Evolutionary conservation across 768 basidiomycete species (phyloP).

Genomic region (Lyophyllum decastes): DNA sequence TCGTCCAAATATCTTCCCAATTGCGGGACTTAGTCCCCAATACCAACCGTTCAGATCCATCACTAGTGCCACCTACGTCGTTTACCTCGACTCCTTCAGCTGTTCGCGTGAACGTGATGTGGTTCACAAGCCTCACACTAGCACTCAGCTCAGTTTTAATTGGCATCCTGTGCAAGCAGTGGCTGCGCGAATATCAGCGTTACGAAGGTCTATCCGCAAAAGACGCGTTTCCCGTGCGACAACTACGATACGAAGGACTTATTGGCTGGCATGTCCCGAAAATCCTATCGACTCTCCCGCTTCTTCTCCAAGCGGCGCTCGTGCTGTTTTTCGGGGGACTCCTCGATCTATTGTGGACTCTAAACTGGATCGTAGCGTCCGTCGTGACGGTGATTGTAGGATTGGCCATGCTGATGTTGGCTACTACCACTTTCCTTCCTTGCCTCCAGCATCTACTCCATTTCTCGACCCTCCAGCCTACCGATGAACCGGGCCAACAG

Average conservation of each 20-base stretch:
- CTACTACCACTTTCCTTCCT: conserved; percentile 24
- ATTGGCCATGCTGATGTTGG: conserved; percentile 17
- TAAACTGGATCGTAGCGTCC: conserved; percentile 21
- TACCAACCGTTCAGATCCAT: not conserved
- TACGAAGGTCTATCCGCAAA: conserved; percentile 18
- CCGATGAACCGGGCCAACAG: not conserved
- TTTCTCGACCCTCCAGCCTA: not conserved
- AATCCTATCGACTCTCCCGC: conserved; percentile 27
- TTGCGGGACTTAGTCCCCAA: no score
- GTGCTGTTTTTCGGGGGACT: conserved; percentile 31
- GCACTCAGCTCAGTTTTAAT: conserved; percentile 23
- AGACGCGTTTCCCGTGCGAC: conserved; percentile 23
- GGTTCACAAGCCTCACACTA: conserved; percentile 25
- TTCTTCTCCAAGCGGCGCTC: conserved; percentile 30
- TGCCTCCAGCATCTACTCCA: conserved; percentile 18
- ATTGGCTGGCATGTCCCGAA: conserved; percentile 27
- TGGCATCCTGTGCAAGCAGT: conserved; percentile 27
- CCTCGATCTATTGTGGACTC: conserved; percentile 26
- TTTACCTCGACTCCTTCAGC: not conserved
- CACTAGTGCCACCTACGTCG: not conserved
- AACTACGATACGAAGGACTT: conserved; percentile 30
- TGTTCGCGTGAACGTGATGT: no score
- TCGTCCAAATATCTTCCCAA: no score
- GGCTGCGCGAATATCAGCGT: conserved; percentile 26
- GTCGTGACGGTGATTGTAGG: conserved; percentile 21